Percentiles rank a stretch among this genome's conserved stretches.
These are phyloP conservation scores for Xylaria bambusicola DNA, from an alignment of 495 filamentous ascomycete genomes.

Conservation along the genomic window DNA sequence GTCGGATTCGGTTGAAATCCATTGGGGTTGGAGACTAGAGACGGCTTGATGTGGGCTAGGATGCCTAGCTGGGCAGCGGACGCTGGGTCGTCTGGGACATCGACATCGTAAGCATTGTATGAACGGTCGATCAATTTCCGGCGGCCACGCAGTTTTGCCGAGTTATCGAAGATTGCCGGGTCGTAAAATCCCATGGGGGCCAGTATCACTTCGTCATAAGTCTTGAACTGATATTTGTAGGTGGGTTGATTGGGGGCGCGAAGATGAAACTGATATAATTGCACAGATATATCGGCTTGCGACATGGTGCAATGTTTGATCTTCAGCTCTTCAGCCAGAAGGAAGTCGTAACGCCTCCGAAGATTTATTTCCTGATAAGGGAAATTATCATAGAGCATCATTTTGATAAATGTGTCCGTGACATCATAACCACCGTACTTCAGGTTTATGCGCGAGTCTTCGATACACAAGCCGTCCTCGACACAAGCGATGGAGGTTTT, in stretches of 20 bases:
- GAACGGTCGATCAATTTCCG: constrained; percentile 79
- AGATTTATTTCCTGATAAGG: constrained; percentile 94
- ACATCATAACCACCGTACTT: constrained; percentile 93
- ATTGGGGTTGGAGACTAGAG: constrained; percentile 42
- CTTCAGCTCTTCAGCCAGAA: constrained; percentile 94
- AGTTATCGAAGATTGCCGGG: constrained; percentile 81
- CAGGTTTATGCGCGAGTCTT: constrained; percentile 87
- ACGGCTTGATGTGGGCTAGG: constrained; percentile 66
- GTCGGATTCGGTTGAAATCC: constrained; percentile 36
- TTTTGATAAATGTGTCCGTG: constrained; percentile 90
- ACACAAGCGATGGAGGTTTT: constrained; percentile 98
- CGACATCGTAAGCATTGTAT: constrained; percentile 86
- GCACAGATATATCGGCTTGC: constrained; percentile 78
- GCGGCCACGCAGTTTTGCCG: constrained; percentile 72
- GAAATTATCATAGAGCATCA: constrained; percentile 95
- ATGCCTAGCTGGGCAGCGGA: constrained; percentile 85
- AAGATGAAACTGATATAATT: constrained; percentile 83
- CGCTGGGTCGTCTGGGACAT: constrained; percentile 81
- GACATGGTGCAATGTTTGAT: constrained; percentile 84
- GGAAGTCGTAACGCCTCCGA: constrained; percentile 83
- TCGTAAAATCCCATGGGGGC: constrained; percentile 90
- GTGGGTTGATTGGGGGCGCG: constrained; percentile 86
- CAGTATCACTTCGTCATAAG: constrained; percentile 89
- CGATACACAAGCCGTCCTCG: constrained; percentile 92
- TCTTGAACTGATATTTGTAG: constrained; percentile 88